phyloP scores from a whole-genome alignment of 2,329 filamentous ascomycete genomes.

The Paecilomyces formosus region DNA sequence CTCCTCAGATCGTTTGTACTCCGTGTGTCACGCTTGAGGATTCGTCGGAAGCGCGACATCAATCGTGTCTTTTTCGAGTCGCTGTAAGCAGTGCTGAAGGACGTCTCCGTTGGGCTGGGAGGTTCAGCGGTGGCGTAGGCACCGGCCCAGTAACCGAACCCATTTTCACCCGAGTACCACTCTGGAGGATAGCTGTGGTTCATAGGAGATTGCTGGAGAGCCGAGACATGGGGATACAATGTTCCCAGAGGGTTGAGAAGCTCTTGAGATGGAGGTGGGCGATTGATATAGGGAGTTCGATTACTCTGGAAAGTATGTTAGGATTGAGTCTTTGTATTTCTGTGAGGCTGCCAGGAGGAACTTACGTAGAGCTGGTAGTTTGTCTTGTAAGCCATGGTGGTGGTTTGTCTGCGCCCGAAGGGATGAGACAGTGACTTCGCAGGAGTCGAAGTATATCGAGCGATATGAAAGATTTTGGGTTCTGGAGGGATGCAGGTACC shows the following conservation, averaged over 20 bases:
- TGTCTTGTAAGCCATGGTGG: slow-evolving; percentile 29
- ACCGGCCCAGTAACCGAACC: slow-evolving; percentile 24
- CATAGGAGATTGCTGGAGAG: slow-evolving; percentile 25
- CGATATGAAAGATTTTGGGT: not conserved
- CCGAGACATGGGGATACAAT: slow-evolving; percentile 31
- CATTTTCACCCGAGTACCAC: slow-evolving; percentile 19
- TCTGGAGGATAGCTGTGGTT: slow-evolving; percentile 12
- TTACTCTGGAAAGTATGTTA: slow-evolving; percentile 12
- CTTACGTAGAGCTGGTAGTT: slow-evolving; percentile 34
- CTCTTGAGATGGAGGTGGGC: slow-evolving; percentile 19
- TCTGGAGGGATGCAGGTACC: not conserved
- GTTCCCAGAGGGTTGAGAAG: slow-evolving; percentile 23
- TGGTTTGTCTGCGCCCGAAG: not conserved
- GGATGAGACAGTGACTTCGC: not conserved
- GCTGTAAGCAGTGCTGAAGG: slow-evolving; percentile 2
- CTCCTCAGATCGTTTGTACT: not conserved
- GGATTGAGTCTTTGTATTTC: not conserved
- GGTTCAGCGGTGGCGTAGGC: slow-evolving; percentile 19
- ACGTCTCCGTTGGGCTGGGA: slow-evolving; percentile 8
- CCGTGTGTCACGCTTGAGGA: slow-evolving; percentile 22
- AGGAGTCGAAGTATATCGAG: not conserved
- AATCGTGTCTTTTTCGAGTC: slow-evolving; percentile 12
- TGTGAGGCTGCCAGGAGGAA: slow-evolving; percentile 1
- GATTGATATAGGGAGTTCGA: slow-evolving; percentile 19
- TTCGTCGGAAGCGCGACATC: slow-evolving; percentile 23